Evolutionary conservation across 345 rosid species (phyloP).

Genomic region (Cochlearia excelsa): DNA sequence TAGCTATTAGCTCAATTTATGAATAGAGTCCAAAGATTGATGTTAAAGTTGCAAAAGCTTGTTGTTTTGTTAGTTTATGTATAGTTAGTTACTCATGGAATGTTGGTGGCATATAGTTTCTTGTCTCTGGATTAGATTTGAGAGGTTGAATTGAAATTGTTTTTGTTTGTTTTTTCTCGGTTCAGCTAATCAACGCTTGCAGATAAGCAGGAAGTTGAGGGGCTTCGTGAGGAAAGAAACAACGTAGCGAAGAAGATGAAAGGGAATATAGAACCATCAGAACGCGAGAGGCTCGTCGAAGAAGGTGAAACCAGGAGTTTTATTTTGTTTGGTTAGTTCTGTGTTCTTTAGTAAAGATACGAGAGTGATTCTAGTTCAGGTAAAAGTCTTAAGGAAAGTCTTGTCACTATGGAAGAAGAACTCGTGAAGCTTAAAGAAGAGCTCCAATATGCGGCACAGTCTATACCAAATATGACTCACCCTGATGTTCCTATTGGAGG

Average conservation of each 20-base stretch:
- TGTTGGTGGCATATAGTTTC: background rate
- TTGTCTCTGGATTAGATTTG: background rate
- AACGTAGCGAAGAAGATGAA: constrained; percentile 83
- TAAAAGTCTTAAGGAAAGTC: constrained; percentile 75
- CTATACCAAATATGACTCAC: constrained; percentile 92
- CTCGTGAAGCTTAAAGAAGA: constrained; percentile 65
- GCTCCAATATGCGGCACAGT: constrained; percentile 80
- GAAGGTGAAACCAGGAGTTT: constrained; percentile 46
- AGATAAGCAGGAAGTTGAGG: constrained; percentile 85
- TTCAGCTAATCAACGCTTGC: constrained; percentile 58
- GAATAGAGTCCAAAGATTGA: no score
- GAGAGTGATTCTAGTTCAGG: constrained; percentile 40
- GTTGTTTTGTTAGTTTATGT: background rate
- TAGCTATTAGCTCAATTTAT: no score
- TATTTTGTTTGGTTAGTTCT: constrained; percentile 1
- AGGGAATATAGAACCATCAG: constrained; percentile 69
- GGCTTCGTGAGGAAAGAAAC: constrained; percentile 83
- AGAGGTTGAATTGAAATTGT: background rate
- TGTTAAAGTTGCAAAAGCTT: no score
- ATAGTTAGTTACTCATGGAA: no score
- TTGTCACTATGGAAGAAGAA: constrained; percentile 68
- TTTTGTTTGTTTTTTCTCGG: constrained; percentile 1
- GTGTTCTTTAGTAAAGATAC: background rate
- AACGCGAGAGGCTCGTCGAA: constrained; percentile 71
- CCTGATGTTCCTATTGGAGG: constrained; percentile 82